Evolutionary conservation across 768 basidiomycete species (phyloP).

Genomic region (Agaricus subrufescens): DNA sequence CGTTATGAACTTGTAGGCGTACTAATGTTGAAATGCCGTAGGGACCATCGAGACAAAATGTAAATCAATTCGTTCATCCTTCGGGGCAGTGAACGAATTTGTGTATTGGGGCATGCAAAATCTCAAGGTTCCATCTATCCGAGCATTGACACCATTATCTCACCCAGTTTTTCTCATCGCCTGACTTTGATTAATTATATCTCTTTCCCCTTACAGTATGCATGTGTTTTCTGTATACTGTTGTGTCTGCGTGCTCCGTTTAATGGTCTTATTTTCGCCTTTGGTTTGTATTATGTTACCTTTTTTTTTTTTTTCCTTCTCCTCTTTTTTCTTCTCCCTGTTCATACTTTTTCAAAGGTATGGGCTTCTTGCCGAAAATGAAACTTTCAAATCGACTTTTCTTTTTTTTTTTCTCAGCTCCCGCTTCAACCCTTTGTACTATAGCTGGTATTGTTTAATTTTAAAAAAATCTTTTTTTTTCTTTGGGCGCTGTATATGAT

Average conservation of each 20-base stretch:
- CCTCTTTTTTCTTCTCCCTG: background rate
- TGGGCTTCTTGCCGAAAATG: background rate
- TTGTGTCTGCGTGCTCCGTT: too few species aligned
- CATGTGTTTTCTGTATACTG: background rate
- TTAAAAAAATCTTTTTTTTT: too few species aligned
- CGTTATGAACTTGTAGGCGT: too few species aligned
- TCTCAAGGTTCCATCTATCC: background rate
- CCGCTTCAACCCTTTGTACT: background rate
- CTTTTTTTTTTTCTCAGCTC: background rate
- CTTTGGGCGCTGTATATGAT: too few species aligned
- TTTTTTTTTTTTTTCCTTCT: background rate
- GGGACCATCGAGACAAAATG: constrained; percentile 15
- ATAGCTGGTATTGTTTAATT: too few species aligned
- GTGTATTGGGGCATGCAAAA: background rate
- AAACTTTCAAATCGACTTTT: background rate
- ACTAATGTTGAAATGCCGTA: background rate
- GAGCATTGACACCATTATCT: background rate
- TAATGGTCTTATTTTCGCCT: background rate
- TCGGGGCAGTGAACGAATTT: background rate
- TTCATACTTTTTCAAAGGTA: background rate
- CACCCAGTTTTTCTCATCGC: background rate
- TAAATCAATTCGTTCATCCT: constrained; percentile 26
- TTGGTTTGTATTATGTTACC: background rate
- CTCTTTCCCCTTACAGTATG: background rate
- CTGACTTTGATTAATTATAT: background rate